Percentiles rank a stretch among this genome's conserved stretches.
These are phyloP conservation scores for Podospora anserina DNA, from an alignment of 495 filamentous ascomycete species.

Conservation along the genomic window DNA sequence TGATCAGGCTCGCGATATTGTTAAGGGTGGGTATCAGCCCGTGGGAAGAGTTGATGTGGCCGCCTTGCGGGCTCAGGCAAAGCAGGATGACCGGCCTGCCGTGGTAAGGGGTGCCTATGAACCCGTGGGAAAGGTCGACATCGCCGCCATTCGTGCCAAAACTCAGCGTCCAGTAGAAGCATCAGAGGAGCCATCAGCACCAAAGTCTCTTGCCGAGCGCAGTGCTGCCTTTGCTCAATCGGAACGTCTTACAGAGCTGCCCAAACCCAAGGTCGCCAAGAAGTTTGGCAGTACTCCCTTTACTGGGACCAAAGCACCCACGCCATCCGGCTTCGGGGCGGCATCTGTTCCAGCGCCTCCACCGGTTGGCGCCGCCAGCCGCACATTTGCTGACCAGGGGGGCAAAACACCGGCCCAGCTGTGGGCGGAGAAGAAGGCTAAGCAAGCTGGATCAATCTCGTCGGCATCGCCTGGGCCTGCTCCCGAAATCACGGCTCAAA, in stretches of 20 bases:
- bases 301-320: conserved; percentile 82
- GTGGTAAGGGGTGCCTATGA: conserved; percentile 89
- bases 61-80: conserved; percentile 76
- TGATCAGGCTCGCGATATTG: conserved; percentile 57
- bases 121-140: conserved; percentile 93
- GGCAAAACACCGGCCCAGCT: conserved; percentile 95
- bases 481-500: conserved; percentile 59
- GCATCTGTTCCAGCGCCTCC: conserved; percentile 47
- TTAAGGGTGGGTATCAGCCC: conserved; percentile 90
- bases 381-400: conserved; percentile 89
- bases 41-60: conserved; percentile 93
- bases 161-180: conserved; percentile 62
- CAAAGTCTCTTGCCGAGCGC: conserved; percentile 62
- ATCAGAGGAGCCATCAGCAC: conserved; percentile 44
- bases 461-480: conserved; percentile 40
- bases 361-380: conserved; percentile 74
- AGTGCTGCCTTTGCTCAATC: conserved; percentile 63
- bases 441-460: conserved; percentile 59
- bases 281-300: conserved; percentile 73
- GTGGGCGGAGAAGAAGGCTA: conserved; percentile 95
- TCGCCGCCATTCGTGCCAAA: conserved; percentile 82
- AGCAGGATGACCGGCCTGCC: conserved; percentile 73
- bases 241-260: conserved; percentile 79
- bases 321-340: conserved; percentile 55
- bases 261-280: conserved; percentile 91